Evolutionary conservation across 768 basidiomycete species (phyloP), one percentile per base, ranked within the genome.

Genomic region (Kwoniella botswanensis): DNA sequence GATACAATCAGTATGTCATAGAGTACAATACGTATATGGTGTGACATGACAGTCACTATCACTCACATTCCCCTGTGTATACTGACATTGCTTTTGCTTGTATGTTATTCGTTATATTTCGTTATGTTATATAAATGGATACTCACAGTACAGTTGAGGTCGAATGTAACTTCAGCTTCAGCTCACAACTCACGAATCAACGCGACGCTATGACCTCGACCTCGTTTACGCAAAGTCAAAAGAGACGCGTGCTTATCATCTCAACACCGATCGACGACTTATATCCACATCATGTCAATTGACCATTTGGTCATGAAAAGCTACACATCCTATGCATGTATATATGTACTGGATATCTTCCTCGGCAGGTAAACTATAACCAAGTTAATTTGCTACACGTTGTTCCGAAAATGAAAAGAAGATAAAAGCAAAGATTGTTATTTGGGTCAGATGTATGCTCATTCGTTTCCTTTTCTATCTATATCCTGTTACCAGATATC

Each of bases 1-100:
- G 41, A 24, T 15, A 26, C 22, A 21, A 22, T 10, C 67, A 54
- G 18, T 13, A 53, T 18, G 35, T 41, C 56, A 18, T 21, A 46
- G 1, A 1, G 12, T 50, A 18, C 46, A 50, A 1, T 18, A 29
- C 15, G 17, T 0, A 26, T 26, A 15, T 11, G 50, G 24, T n/a
- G 43, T 17, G 2, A 17, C n/a, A 6, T 7, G 35, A 35, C 35
- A 35, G 18, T 12, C 13, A 61, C 35, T 13, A 42, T 6, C 12
- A 75, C 79, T 76, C 70, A 80, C 79, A 80, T 70, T 78, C 79
- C 52, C 79, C 79, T 22, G 72, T 68, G 70, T 80, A 80, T 17
- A 80, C 68, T 29, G 76, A 78, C 73, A 74, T 76, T 35, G 35
- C 6, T 7, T 35, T 35, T 35, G 62, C n/a, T 69, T 57, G 22